These are phyloP conservation scores for Aspergillus saccharolyticus DNA, from an alignment of 495 filamentous ascomycete genomes.

Conservation along the genomic window DNA sequence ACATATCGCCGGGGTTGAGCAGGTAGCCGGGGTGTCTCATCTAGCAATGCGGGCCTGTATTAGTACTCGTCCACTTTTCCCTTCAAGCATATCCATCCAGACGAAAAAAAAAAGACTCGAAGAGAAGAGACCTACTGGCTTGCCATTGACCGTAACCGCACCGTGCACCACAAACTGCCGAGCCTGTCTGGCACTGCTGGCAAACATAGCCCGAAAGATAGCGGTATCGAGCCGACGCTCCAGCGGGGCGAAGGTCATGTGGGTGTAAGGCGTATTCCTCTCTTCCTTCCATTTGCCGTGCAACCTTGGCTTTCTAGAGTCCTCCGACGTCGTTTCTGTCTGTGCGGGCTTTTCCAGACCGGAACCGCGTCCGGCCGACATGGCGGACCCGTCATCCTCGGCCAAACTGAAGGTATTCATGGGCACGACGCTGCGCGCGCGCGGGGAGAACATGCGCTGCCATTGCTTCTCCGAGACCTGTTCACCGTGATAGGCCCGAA, in stretches of 20 bases:
- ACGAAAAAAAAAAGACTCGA: neutral
- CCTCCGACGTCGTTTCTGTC: neutral
- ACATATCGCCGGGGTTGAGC: conserved; percentile 96
- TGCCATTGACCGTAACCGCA: conserved; percentile 89
- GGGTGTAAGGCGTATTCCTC: conserved; percentile 68
- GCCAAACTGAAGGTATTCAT: conserved; percentile 80
- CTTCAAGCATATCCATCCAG: too few relatives aligned
- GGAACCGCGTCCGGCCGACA: conserved; percentile 75
- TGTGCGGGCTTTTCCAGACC: conserved; percentile 44
- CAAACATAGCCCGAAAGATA: conserved; percentile 87
- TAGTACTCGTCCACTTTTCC: neutral
- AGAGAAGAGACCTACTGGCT: conserved; percentile 57
- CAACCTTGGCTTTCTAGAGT: too few relatives aligned
- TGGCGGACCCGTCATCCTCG: conserved; percentile 68
- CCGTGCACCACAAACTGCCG: conserved; percentile 92
- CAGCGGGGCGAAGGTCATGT: conserved; percentile 86
- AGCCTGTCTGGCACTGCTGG: conserved; percentile 89
- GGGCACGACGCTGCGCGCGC: conserved; percentile 71
- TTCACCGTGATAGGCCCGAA: conserved; percentile 89
- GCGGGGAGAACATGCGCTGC: conserved; percentile 82
- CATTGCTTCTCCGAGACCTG: conserved; percentile 85
- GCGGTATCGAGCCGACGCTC: conserved; percentile 89
- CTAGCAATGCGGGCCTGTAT: conserved; percentile 39
- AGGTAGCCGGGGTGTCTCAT: conserved; percentile 91
- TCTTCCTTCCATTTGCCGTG: conserved; percentile 11